phyloP scores from a whole-genome alignment of 2,329 filamentous ascomycete genomes.

The Colletotrichum acutatum region DNA sequence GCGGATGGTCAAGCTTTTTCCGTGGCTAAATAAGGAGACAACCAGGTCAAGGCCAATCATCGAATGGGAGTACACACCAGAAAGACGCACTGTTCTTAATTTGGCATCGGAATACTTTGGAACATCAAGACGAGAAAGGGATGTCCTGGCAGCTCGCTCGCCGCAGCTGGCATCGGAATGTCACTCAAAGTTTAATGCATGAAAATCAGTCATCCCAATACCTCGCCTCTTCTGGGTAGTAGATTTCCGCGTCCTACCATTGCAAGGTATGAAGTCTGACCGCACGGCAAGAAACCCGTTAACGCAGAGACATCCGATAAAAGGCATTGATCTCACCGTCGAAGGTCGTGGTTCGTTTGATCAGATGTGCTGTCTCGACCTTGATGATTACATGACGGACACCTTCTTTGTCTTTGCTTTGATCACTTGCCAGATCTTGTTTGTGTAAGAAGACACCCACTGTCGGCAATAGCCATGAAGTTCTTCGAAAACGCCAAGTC shows the following conservation, averaged over 20 bases:
- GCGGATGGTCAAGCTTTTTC: too few species aligned
- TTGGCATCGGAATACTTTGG: not conserved
- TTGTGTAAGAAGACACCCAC: too few species aligned
- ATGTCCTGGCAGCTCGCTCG: not conserved
- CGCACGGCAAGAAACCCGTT: constrained; percentile 5
- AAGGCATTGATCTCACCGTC: not conserved
- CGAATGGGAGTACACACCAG: too few species aligned
- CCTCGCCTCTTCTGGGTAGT: not conserved
- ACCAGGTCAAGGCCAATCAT: not conserved
- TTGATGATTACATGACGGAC: not conserved
- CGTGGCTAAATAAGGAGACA: too few species aligned
- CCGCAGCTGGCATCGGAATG: not conserved
- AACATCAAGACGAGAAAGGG: not conserved
- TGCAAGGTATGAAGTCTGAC: constrained; percentile 2
- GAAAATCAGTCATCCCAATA: constrained; percentile 15
- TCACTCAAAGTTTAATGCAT: constrained; percentile 7
- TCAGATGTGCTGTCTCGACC: not conserved
- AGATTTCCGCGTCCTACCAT: not conserved
- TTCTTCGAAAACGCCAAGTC: constrained; percentile 41
- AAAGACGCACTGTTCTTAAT: not conserved
- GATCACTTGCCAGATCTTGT: not conserved
- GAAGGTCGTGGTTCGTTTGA: not conserved
- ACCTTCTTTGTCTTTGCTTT: not conserved
- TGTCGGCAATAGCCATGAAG: constrained; percentile 34
- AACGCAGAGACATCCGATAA: not conserved